Evolutionary conservation across 441 rosid species (phyloP), one percentile per base, ranked within the genome.

Genomic region (Corymbia citriodora): DNA sequence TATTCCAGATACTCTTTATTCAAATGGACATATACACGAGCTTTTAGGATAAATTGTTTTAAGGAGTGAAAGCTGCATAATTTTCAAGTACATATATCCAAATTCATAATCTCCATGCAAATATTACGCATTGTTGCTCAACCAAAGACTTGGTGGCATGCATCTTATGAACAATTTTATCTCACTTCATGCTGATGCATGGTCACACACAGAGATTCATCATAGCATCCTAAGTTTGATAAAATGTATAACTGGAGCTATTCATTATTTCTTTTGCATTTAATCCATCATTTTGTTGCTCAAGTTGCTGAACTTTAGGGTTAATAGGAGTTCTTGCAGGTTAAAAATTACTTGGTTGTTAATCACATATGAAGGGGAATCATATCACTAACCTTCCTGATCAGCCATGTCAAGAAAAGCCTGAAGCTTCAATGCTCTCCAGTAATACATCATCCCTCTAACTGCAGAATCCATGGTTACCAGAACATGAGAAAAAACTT

Each of bases 401-500:
- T 87, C 61, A 94, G 99, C 99, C 99, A 98, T 97, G 94, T 98
- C 99, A 93, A 98, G 99, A 91, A 97, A 98, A 90, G 99, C 99
- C 93, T 98, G 99, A 92, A 98, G 99, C 96, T 94, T 98, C 92
- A 98, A 92, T 90, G 99, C 99, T 74, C 99, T 95, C 94, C 97
- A 94, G 92, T 97, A 98, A 90, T 98, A 98, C 99, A 97, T 97
- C 99, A 98, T 98, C 87, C 99, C 99, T 93, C 99, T 94, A 89
- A 98, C 99, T 98, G 98, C 92, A 94, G 88, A 33, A 88, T 72
- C 81, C 27, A 29, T 89, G 36, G 29, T 86, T 87, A 89, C 92
- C 87, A 93, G 94, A 45, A 16, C 53, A 87, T 55, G 29, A 40
- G 53, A 88, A 57, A 49, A 70, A n/a, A 68, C 19, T 63, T 61